Evolutionary conservation across 2,329 filamentous ascomycete genomes (phyloP).

Genomic region (Pseudopyrenochaeta lycopersici): DNA sequence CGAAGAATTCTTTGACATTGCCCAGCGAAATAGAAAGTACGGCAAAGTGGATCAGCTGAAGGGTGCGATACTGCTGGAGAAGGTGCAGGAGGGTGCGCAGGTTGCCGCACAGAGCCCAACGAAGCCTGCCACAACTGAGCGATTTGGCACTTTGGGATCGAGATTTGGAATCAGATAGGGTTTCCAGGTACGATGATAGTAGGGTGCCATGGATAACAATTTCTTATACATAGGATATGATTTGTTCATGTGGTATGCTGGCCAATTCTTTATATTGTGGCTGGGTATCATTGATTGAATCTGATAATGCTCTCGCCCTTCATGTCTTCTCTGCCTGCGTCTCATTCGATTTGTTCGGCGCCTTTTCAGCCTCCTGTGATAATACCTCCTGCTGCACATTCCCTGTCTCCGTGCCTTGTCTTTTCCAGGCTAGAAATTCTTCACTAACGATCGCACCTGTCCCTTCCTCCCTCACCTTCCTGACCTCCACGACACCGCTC

Average conservation of each 20-base stretch:
- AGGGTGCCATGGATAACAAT: neutral
- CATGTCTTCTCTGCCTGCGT: neutral
- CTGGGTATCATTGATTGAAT: neutral
- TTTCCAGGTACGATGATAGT: neutral
- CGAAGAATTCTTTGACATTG: constrained; percentile 97
- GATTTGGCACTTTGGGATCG: constrained; percentile 47
- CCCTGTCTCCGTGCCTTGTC: constrained; percentile 1
- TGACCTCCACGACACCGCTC: constrained; percentile 74
- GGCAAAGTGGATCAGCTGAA: constrained; percentile 91
- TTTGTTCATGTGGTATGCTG: too few relatives aligned
- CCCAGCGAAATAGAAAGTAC: constrained; percentile 90
- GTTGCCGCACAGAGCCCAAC: constrained; percentile 46
- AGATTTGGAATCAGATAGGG: constrained; percentile 40
- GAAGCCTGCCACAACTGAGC: constrained; percentile 36
- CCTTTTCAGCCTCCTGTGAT: neutral
- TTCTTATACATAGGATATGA: too few relatives aligned
- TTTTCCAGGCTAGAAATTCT: constrained; percentile 78
- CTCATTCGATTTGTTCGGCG: neutral
- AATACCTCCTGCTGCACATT: neutral
- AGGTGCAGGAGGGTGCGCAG: constrained; percentile 57
- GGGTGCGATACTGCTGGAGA: constrained; percentile 89
- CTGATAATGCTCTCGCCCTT: neutral
- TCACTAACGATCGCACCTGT: constrained; percentile 79
- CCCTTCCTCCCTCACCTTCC: constrained; percentile 73
- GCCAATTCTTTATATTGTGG: too few relatives aligned